phyloP scores from a whole-genome alignment of 2,329 filamentous ascomycete species.

The Pseudogymnoascus verrucosus region DNA sequence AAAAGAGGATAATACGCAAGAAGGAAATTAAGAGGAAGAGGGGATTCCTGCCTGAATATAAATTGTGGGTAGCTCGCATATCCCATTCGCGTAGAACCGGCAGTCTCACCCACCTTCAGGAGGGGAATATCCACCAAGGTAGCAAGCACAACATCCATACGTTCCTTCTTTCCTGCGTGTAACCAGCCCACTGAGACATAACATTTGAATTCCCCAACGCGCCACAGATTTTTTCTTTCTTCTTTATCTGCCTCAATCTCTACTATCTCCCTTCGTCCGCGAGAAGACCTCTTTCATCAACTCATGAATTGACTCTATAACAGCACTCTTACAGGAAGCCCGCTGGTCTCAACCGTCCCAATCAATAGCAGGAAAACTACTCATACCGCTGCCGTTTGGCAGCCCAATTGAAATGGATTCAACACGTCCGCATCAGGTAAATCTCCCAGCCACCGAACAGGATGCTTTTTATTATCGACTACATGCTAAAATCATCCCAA shows the following conservation, averaged over 20 bases:
- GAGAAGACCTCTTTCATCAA: not conserved
- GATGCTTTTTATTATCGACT: not conserved
- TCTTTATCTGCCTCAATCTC: not conserved
- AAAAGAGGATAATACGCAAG: not conserved
- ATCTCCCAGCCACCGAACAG: not conserved
- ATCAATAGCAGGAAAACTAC: not conserved
- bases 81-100: not conserved
- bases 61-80: not conserved
- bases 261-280: not conserved
- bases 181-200: not conserved
- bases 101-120: not conserved
- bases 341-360: not conserved
- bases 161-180: not conserved
- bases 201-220: slow-evolving; percentile 3
- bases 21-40: not conserved
- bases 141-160: not conserved
- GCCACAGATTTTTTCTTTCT: not conserved
- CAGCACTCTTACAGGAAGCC: not conserved
- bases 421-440: not conserved
- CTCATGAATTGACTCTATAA: not conserved
- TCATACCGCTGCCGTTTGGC: not conserved
- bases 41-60: not conserved
- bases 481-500: not conserved
- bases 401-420: not conserved
- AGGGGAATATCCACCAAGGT: not conserved